These are phyloP conservation scores for Eucalyptus fibrosa DNA, from an alignment of 345 rosid genomes.

Conservation along the genomic window DNA sequence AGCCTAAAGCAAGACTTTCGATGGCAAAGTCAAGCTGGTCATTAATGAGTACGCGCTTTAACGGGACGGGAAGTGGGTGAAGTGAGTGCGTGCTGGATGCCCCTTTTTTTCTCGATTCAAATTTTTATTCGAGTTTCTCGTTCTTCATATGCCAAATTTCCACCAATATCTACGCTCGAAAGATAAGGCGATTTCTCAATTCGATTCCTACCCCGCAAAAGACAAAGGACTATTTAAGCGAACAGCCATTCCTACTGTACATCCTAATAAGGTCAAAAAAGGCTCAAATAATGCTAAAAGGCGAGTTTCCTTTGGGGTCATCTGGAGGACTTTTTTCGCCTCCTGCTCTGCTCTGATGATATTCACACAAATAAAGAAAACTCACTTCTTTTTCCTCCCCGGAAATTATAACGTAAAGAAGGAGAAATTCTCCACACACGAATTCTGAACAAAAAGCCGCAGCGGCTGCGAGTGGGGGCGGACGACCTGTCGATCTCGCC, in stretches of 20 bases:
- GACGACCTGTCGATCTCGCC: background rate
- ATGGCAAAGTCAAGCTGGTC: background rate
- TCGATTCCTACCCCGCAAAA: background rate
- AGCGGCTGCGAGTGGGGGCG: background rate
- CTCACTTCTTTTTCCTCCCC: background rate
- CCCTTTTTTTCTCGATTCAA: background rate
- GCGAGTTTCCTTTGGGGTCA: background rate
- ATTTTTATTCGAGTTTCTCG: background rate
- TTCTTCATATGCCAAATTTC: background rate
- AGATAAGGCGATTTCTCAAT: background rate
- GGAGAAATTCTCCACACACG: background rate
- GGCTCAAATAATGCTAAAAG: background rate
- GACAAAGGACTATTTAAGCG: background rate
- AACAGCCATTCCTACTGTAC: background rate
- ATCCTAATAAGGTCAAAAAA: background rate
- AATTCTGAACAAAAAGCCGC: background rate
- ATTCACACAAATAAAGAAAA: background rate
- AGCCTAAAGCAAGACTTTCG: background rate
- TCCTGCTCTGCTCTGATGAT: background rate
- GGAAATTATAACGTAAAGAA: background rate
- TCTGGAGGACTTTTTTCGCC: background rate
- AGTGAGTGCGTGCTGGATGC: background rate
- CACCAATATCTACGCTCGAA: background rate
- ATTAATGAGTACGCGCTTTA: background rate
- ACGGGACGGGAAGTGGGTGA: background rate